Conservation (phyloP, 495 filamentous ascomycete species). For the Podospora australis region DNA sequence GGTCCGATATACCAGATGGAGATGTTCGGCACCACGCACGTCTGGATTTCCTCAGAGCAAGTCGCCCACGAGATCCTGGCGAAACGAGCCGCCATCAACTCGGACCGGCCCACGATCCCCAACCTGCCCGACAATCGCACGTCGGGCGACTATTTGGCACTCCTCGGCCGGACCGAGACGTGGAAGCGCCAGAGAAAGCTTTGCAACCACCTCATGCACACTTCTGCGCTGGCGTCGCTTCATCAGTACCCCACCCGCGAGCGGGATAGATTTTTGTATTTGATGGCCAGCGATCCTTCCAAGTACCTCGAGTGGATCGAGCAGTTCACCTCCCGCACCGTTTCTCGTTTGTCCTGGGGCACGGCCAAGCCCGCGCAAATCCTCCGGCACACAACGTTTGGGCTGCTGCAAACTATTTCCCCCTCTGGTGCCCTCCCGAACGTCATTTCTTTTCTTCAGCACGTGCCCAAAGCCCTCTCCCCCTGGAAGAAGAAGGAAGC, state of each 20-base stretch:
- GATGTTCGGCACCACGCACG: slow-evolving; percentile 49
- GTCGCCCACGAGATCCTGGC: slow-evolving; percentile 55
- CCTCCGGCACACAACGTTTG: slow-evolving; percentile 50
- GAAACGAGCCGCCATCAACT: slow-evolving; percentile 54
- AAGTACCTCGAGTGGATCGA: slow-evolving; percentile 51
- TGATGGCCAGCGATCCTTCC: slow-evolving; percentile 30
- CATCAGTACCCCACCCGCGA: slow-evolving; percentile 49
- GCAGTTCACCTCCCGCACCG: slow-evolving; percentile 53
- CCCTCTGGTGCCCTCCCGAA: slow-evolving; percentile 52
- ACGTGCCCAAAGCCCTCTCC: slow-evolving; percentile 35
- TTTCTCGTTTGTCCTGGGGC: slow-evolving; percentile 55
- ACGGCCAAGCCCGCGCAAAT: slow-evolving; percentile 38
- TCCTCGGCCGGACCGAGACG: slow-evolving; percentile 47
- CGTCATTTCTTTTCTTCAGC: slow-evolving; percentile 36
- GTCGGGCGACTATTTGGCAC: slow-evolving; percentile 50
- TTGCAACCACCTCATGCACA: slow-evolving; percentile 50
- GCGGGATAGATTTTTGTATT: slow-evolving; percentile 47
- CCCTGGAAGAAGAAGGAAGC: slow-evolving; percentile 50
- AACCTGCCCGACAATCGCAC: slow-evolving; percentile 50
- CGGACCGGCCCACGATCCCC: slow-evolving; percentile 51
- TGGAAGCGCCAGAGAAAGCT: slow-evolving; percentile 55
- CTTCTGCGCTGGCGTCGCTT: slow-evolving; percentile 35
- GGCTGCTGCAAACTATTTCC: slow-evolving; percentile 51
- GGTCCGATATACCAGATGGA: slow-evolving; percentile 57
- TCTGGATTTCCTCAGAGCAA: slow-evolving; percentile 54